Evolutionary conservation across 2,329 filamentous ascomycete species (phyloP).

Genomic region (Ascochyta clinopodiicola): DNA sequence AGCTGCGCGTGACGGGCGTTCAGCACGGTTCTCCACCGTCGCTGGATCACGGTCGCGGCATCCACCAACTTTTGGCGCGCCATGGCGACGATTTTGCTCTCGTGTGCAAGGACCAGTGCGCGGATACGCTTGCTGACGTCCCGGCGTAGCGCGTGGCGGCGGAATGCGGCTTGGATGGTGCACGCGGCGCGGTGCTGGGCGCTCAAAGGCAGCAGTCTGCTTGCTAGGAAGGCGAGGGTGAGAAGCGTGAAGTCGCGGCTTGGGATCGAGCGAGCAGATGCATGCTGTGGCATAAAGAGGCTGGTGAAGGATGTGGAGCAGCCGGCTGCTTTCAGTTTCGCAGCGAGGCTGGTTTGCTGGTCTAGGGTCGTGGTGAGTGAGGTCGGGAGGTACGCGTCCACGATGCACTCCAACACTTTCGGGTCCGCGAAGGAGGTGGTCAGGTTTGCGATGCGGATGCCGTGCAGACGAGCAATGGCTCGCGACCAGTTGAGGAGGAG

Average conservation of each 20-base stretch:
- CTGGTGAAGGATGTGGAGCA: conserved; percentile 55
- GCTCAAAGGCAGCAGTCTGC: conserved; percentile 61
- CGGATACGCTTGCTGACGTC: conserved; percentile 43
- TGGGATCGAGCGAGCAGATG: conserved; percentile 51
- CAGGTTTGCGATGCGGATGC: conserved; percentile 59
- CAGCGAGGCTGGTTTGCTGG: conserved; percentile 32
- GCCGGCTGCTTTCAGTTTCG: conserved; percentile 50
- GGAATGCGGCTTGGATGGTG: conserved; percentile 61
- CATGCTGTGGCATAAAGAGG: conserved; percentile 48
- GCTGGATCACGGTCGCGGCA: conserved; percentile 54
- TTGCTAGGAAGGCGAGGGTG: conserved; percentile 66
- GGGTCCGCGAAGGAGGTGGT: conserved; percentile 65
- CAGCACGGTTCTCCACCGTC: conserved; percentile 51
- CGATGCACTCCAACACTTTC: conserved; percentile 60
- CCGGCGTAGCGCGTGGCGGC: conserved; percentile 43
- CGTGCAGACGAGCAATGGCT: conserved; percentile 56
- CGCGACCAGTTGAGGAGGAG: conserved; percentile 65
- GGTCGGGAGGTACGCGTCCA: conserved; percentile 61
- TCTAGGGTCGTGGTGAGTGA: conserved; percentile 16
- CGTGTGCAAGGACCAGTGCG: conserved; percentile 52
- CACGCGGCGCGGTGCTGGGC: conserved; percentile 58
- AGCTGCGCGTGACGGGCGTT: conserved; percentile 45
- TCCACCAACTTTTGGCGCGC: conserved; percentile 50
- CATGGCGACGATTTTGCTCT: conserved; percentile 57
- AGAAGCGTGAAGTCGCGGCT: conserved; percentile 62